Percentiles rank a stretch among this genome's conserved stretches.
Conservation (phyloP, 2,329 filamentous ascomycete genomes). For the Cryphonectria radicalis region DNA sequence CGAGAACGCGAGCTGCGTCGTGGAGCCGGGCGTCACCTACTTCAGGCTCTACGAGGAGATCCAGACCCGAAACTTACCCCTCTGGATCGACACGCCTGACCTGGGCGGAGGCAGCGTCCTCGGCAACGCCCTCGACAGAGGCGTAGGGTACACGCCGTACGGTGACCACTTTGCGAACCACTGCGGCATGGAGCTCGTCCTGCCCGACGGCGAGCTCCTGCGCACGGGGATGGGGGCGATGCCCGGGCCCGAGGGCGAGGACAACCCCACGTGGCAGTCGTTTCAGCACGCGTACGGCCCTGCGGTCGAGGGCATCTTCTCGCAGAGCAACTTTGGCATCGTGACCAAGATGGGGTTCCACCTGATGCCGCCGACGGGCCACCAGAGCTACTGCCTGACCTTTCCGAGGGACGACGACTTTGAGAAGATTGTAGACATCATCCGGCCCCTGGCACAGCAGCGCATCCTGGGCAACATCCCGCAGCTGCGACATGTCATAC, state of each 20-base stretch:
- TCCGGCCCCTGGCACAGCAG: constrained; percentile 41
- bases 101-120: constrained; percentile 49
- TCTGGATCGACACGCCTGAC: constrained; percentile 50
- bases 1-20: constrained; percentile 52
- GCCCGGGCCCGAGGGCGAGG: constrained; percentile 42
- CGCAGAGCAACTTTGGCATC: constrained; percentile 56
- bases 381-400: constrained; percentile 46
- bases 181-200: constrained; percentile 49
- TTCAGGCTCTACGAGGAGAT: constrained; percentile 55
- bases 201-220: constrained; percentile 50
- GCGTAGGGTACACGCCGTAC: constrained; percentile 51
- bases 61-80: constrained; percentile 42
- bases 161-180: constrained; percentile 47
- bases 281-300: constrained; percentile 48
- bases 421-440: constrained; percentile 42
- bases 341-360: constrained; percentile 59
- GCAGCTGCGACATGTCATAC: constrained; percentile 48
- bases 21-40: constrained; percentile 61
- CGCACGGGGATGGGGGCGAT: constrained; percentile 54
- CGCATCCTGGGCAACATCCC: constrained; percentile 54
- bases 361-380: constrained; percentile 42
- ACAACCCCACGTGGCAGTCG: constrained; percentile 46
- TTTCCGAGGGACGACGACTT: constrained; percentile 44
- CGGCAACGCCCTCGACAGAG: constrained; percentile 51
- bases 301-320: constrained; percentile 51